These are phyloP conservation scores for Salvia rosmarinus DNA, from an alignment of 257 asterid species.

Conservation along the genomic window DNA sequence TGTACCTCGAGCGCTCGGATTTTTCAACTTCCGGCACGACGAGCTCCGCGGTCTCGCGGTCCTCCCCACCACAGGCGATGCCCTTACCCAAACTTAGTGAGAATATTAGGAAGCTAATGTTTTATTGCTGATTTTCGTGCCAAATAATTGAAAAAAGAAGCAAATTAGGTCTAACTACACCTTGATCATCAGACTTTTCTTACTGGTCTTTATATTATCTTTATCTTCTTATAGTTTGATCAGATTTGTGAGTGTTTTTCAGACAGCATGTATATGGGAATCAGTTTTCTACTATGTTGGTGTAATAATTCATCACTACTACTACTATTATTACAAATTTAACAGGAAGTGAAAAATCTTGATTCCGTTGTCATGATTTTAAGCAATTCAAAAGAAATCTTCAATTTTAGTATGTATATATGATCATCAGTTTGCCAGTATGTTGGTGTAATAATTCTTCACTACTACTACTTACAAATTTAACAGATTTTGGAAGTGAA, in stretches of 20 bases:
- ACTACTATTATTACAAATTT: no score
- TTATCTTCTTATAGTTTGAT: neutral
- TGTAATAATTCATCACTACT: neutral
- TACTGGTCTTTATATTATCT: neutral
- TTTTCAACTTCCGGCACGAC: slow-evolving; percentile 16
- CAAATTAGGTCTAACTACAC: neutral
- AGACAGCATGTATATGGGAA: slow-evolving; percentile 1
- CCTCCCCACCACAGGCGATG: slow-evolving; percentile 59
- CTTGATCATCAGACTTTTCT: neutral
- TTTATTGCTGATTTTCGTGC: slow-evolving; percentile 63
- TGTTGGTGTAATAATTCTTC: no score
- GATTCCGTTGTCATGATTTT: no score
- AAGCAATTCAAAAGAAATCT: no score
- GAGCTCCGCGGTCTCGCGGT: slow-evolving; percentile 47
- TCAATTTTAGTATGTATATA: no score
- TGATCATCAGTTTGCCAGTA: no score
- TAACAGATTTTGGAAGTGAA: no score
- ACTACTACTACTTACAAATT: no score
- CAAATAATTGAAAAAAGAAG: neutral
- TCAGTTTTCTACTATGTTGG: neutral
- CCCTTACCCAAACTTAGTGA: slow-evolving; percentile 87
- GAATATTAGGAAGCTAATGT: slow-evolving; percentile 84
- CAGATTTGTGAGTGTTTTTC: neutral
- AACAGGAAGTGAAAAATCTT: no score
- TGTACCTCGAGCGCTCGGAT: slow-evolving; percentile 75